These are phyloP conservation scores for Aspergillus neoniger DNA, from an alignment of 2,329 filamentous ascomycete species.

Conservation along the genomic window DNA sequence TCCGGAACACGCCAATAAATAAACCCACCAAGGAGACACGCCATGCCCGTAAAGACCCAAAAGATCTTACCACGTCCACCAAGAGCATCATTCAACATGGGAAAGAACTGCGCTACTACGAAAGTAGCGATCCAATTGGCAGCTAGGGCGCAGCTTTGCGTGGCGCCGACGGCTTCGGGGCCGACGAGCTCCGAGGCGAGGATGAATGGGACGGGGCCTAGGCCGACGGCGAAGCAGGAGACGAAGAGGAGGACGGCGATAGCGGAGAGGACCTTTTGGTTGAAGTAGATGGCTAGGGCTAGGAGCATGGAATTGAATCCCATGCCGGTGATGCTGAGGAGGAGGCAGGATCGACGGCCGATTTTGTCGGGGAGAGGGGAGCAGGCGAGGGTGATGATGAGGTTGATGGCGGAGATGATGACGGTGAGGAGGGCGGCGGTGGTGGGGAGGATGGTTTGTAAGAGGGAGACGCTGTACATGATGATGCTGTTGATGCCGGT, in stretches of 20 bases:
- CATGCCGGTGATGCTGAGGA: conserved; percentile 83
- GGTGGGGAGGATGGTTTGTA: conserved; percentile 76
- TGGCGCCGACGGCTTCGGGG: conserved; percentile 85
- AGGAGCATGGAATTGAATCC: conserved; percentile 74
- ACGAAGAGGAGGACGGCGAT: conserved; percentile 83
- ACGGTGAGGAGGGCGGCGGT: conserved; percentile 85
- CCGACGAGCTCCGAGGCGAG: conserved; percentile 87
- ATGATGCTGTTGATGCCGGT: conserved; percentile 96
- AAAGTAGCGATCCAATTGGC: conserved; percentile 92
- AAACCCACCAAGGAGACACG: conserved; percentile 68
- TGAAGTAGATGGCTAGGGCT: conserved; percentile 75
- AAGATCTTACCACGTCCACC: conserved; percentile 83
- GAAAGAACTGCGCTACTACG: conserved; percentile 91
- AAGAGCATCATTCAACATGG: conserved; percentile 74
- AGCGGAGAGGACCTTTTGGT: conserved; percentile 74
- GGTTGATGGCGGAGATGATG: conserved; percentile 80
- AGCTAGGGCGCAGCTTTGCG: conserved; percentile 83
- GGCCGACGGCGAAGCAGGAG: conserved; percentile 81
- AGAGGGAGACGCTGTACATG: conserved; percentile 95
- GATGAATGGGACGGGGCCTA: conserved; percentile 94
- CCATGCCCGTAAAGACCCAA: conserved; percentile 82
- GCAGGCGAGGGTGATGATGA: conserved; percentile 76
- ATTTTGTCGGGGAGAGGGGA: conserved; percentile 84
- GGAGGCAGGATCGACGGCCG: conserved; percentile 81
- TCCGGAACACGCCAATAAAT: conserved; percentile 77